A percentile compares a stretch with the other conserved stretches of the same genome.
Evolutionary conservation across 2,329 filamentous ascomycete species (phyloP).

Genomic region (Arthrobotrys sphaeroides): DNA sequence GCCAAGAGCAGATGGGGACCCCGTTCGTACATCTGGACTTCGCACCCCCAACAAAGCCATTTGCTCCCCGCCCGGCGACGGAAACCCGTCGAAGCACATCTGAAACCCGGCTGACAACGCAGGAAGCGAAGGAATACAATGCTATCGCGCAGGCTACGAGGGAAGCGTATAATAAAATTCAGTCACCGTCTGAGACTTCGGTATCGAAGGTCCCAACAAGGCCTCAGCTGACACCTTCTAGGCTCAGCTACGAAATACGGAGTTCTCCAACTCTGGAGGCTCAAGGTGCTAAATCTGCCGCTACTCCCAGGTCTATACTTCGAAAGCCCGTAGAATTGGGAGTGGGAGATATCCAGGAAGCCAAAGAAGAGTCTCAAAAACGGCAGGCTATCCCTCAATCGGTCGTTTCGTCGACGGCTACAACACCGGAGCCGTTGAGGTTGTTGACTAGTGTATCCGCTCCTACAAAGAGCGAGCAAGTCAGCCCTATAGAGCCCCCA

Average conservation of each 20-base stretch:
- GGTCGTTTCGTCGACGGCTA: conserved; percentile 4
- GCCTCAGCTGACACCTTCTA: conserved; percentile 42
- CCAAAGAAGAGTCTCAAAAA: conserved; percentile 4
- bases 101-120: conserved; percentile 48
- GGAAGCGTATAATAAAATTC: conserved; percentile 35
- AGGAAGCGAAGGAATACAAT: conserved; percentile 52
- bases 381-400: conserved; percentile 13
- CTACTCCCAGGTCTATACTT: conserved; percentile 48
- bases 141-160: conserved; percentile 51
- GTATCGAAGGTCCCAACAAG: conserved; percentile 7
- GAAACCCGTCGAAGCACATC: conserved; percentile 19
- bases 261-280: conserved; percentile 35
- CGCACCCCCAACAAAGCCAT: conserved; percentile 41
- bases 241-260: conserved; percentile 41
- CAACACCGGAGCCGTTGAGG: conserved; percentile 18
- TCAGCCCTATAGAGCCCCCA: conserved; percentile 15
- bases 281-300: conserved; percentile 14
- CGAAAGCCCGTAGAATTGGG: conserved; percentile 33
- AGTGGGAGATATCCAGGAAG: conserved; percentile 19
- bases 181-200: conserved; percentile 33
- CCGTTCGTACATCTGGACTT: conserved; percentile 52
- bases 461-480: conserved; percentile 28
- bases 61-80: conserved; percentile 33
- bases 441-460: conserved; percentile 6
- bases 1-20: conserved; percentile 25